Base-by-base conservation (phyloP, 2,329 filamentous ascomycete genomes). In the Phoma herbarum region DNA sequence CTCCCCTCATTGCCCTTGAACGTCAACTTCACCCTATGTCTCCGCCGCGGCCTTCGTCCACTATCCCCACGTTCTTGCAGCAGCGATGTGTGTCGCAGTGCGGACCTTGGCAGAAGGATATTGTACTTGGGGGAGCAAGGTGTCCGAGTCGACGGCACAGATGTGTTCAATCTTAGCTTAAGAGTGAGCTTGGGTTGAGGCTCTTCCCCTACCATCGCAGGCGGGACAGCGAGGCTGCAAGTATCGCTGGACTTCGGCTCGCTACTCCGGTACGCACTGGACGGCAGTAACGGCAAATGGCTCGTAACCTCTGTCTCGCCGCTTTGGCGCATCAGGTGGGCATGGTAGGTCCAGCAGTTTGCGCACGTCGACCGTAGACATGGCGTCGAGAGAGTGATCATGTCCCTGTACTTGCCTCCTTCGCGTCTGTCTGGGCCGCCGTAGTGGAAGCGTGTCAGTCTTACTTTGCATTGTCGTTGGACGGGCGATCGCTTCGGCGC, bases 341-440 rank as follows among this genome's bases (percentile, higher is more conserved):
- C 22, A 43, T 68, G 61, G 59, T 61, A 64, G 20, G 25, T 25
- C 48, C 43, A 44, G 42, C 68, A 71, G 16, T 33, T 66, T 16
- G n/a, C 23, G 23, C 67, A 71, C 3, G 62, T 62, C 1, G 29
- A 14, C 10, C 48, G 29, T 3, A 68, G 45, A 47, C 68, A 71
- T 1, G 68, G 68, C 4, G 41, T 22, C 8, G 59, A 46, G 11
- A 58, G 48, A 2, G 56, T 63, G 29, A 71, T 57, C 2, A 42
- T 42, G 23, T 63, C 48, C 20, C 9, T 31, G 16, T 20, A 44
- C 3, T 43, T 14, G 3, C 65, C 68, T 44, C 54, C 10, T 0
- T 42, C 22, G 25, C 51, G 10, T 51, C 52, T 7, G 6, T 47
- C 37, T 2, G 56, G 51, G 16, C 68, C 68, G 41, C 67, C 67